Evolutionary conservation across 1,139 yeast genomes (phyloP).

Genomic region (Yamadazyma spencermartinsiae): DNA sequence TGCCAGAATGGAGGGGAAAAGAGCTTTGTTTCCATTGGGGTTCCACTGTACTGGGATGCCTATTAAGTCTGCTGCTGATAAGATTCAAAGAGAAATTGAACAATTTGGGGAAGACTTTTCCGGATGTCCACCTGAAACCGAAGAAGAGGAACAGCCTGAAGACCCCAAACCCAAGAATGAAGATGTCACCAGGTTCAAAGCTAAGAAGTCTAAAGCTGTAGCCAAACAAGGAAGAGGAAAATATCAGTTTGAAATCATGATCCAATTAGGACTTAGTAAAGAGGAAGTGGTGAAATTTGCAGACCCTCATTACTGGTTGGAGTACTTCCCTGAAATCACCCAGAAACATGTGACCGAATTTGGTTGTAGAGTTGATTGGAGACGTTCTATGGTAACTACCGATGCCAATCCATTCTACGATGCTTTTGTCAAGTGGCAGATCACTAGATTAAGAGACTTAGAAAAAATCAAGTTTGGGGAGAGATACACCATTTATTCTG

Average conservation of each 20-base stretch:
- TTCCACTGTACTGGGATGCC: conserved; percentile 99
- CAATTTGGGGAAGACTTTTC: conserved; percentile 82
- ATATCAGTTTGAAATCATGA: conserved; percentile 94
- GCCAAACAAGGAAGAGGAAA: conserved; percentile 94
- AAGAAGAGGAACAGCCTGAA: conserved; percentile 34
- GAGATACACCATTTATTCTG: conserved; percentile 95
- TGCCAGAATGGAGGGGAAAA: conserved; percentile 91
- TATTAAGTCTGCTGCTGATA: conserved; percentile 94
- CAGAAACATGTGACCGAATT: conserved; percentile 75
- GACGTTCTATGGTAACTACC: conserved; percentile 94
- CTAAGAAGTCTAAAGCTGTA: conserved; percentile 88
- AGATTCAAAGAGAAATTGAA: conserved; percentile 89
- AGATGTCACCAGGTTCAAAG: conserved; percentile 86
- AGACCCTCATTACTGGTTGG: conserved; percentile 85
- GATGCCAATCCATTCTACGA: conserved; percentile 95
- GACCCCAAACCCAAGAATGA: conserved; percentile 51
- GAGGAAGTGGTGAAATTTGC: conserved; percentile 87
- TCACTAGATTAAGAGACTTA: conserved; percentile 78
- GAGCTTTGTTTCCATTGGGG: conserved; percentile 93
- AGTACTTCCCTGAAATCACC: conserved; percentile 88
- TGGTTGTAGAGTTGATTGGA: conserved; percentile 98
- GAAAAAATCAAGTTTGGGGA: conserved; percentile 97
- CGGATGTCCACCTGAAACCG: conserved; percentile 60
- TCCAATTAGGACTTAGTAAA: conserved; percentile 82
- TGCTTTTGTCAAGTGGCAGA: conserved; percentile 95